phyloP scores from a whole-genome alignment of 345 rosid species.

The Erysimum cheiranthoides region DNA sequence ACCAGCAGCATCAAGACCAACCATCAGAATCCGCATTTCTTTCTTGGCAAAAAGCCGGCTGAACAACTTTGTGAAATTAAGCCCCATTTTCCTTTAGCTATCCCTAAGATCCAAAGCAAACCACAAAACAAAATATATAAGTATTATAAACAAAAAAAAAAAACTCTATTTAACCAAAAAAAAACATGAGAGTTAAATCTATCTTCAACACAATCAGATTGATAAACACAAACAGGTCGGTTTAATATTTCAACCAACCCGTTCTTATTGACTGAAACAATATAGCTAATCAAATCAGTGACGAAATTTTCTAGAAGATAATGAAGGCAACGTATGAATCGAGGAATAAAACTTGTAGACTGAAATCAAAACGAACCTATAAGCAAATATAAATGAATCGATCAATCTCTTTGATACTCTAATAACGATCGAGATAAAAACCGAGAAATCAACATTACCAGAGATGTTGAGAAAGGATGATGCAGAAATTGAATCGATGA shows the following conservation, averaged over 20 bases:
- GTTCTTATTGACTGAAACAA: neutral
- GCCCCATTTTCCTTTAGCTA: conserved; percentile 58
- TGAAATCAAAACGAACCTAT: conserved; percentile 1
- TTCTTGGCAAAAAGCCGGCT: conserved; percentile 76
- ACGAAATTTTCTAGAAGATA: neutral
- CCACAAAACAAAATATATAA: conserved; percentile 1
- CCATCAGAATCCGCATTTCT: conserved; percentile 88
- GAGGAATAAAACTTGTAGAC: neutral
- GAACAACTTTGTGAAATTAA: conserved; percentile 66
- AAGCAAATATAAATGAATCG: neutral
- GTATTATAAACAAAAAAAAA: neutral
- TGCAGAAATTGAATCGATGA: conserved; percentile 20
- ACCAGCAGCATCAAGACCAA: conserved; percentile 90
- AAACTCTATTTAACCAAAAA: neutral
- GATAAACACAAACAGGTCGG: neutral
- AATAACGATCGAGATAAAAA: conserved; percentile 12
- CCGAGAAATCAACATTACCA: conserved; percentile 11
- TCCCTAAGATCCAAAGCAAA: conserved; percentile 16
- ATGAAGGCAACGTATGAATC: neutral
- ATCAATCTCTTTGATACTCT: conserved; percentile 26
- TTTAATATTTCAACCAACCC: neutral
- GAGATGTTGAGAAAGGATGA: conserved; percentile 32
- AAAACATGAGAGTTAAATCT: neutral
- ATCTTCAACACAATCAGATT: conserved; percentile 16
- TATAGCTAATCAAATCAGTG: neutral